Conservation (phyloP, 2,329 filamentous ascomycete genomes). For the Plenodomus tracheiphilus region DNA sequence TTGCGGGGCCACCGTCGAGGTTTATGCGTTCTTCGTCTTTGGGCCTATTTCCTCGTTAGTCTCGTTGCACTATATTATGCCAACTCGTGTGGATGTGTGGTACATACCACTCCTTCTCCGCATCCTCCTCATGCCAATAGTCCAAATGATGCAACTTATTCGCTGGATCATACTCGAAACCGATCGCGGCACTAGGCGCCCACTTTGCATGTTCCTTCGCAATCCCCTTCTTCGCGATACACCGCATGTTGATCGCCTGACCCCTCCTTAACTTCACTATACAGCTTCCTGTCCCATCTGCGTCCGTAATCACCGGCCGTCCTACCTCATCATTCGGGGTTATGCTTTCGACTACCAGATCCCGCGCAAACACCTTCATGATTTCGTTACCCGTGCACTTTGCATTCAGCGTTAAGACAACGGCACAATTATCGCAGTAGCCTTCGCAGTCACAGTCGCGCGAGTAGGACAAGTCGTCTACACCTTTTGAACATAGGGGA, state of each 20-base stretch:
- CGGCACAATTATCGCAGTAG: conserved; percentile 89
- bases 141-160: conserved; percentile 93
- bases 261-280: conserved; percentile 89
- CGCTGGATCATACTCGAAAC: conserved; percentile 97
- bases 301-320: conserved; percentile 80
- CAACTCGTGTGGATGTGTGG: not conserved
- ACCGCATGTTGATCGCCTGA: conserved; percentile 87
- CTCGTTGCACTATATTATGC: not conserved
- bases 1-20: conserved; percentile 71
- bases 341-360: conserved; percentile 73
- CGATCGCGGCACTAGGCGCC: conserved; percentile 88
- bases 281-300: conserved; percentile 77
- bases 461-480: conserved; percentile 80
- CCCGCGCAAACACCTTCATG: conserved; percentile 92
- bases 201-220: conserved; percentile 99
- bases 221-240: conserved; percentile 96
- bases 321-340: conserved; percentile 76
- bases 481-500: conserved; percentile 81
- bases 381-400: conserved; percentile 83
- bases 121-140: conserved; percentile 92
- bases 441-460: conserved; percentile 97
- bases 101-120: conserved; percentile 80
- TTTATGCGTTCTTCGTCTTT: conserved; percentile 79
- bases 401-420: conserved; percentile 81
- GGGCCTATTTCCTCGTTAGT: conserved; percentile 61